A percentile compares a stretch with the other conserved stretches of the same genome.
These are phyloP conservation scores for Jimgerdemannia flammicorona DNA, from an alignment of 192 early-diverging fungal species.

Conservation along the genomic window DNA sequence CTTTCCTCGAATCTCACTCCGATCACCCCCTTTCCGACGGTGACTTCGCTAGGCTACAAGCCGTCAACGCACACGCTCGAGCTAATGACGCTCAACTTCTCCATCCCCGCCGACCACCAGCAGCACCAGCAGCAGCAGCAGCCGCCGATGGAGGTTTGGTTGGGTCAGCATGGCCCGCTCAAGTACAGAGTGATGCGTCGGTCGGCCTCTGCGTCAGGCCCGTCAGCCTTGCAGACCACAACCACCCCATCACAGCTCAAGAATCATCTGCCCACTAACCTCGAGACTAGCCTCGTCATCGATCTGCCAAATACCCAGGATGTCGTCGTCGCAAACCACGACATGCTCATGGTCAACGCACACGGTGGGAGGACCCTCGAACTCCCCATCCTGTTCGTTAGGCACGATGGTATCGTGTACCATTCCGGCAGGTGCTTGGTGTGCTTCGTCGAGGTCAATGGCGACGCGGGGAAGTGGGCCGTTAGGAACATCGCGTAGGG, in stretches of 20 bases:
- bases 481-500: background rate
- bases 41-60: constrained; percentile 38
- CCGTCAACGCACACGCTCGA: constrained; percentile 35
- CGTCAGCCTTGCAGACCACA: background rate
- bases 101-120: constrained; percentile 16
- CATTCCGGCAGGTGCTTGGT: constrained; percentile 22
- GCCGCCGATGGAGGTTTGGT: constrained; percentile 39
- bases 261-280: constrained; percentile 9
- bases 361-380: constrained; percentile 20
- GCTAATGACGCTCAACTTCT: constrained; percentile 37
- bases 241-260: constrained; percentile 5
- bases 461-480: background rate
- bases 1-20: background rate
- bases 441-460: constrained; percentile 15
- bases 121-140: background rate
- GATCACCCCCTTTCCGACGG: constrained; percentile 27
- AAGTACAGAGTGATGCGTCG: background rate
- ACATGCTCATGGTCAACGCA: constrained; percentile 14
- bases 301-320: constrained; percentile 29
- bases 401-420: constrained; percentile 26
- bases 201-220: background rate
- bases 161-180: constrained; percentile 44
- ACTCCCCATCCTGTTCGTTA: constrained; percentile 22
- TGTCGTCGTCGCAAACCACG: constrained; percentile 30
- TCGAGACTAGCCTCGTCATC: constrained; percentile 15